Conservation (phyloP, 305 asterid species). For the Lippia alba region DNA sequence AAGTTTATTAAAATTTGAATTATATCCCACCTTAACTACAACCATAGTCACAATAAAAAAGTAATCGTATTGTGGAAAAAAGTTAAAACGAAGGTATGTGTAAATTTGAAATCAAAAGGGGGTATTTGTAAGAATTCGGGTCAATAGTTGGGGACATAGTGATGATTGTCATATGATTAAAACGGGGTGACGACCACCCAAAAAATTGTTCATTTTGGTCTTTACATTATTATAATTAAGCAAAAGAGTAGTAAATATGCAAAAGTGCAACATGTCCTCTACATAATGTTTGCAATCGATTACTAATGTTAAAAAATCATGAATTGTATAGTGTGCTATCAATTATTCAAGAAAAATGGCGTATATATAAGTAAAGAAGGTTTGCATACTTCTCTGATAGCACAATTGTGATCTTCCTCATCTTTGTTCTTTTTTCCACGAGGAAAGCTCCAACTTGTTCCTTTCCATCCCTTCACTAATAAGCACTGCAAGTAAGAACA, state of each 20-base stretch:
- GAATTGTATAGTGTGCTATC: neutral
- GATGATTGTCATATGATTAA: neutral
- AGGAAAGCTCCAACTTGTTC: constrained; percentile 99
- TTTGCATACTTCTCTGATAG: constrained; percentile 80
- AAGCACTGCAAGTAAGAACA: constrained; percentile 62
- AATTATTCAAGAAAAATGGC: constrained; percentile 16
- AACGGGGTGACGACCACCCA: neutral
- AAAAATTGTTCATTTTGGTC: no score
- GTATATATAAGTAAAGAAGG: constrained; percentile 15
- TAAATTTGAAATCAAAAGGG: neutral
- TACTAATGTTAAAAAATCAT: neutral
- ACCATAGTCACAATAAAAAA: no score
- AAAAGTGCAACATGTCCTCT: neutral
- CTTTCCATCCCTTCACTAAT: constrained; percentile 99
- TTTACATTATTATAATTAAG: no score
- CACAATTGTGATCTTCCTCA: constrained; percentile 95
- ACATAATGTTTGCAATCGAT: neutral
- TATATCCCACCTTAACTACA: no score
- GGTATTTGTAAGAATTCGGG: neutral
- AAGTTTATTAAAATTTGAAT: no score
- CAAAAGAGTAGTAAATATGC: neutral
- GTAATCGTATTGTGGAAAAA: no score
- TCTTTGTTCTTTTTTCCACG: constrained; percentile 98
- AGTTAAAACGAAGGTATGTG: no score
- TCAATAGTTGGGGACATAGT: neutral